Evolutionary conservation across 2,329 filamentous ascomycete species (phyloP), one percentile per base, ranked within the genome.

Genomic region (Monosporascus sp.): DNA sequence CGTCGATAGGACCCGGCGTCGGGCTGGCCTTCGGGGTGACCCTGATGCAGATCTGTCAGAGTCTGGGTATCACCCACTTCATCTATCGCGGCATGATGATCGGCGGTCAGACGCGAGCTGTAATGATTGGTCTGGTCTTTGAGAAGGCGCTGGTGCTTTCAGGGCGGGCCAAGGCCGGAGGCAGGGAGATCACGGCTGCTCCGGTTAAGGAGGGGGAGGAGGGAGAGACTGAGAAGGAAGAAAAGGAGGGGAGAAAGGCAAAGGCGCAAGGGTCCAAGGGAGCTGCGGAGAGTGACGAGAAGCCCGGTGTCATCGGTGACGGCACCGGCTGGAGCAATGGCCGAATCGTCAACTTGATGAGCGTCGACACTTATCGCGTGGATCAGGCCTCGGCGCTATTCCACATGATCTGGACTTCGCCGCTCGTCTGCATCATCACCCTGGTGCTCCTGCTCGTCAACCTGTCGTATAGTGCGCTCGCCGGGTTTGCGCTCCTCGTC

Each of bases 71-170:
- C 2, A 95, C 92, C 65, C 93, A 97, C 65, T 97, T 96, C 72
- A 87, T 97, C 65, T 97, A 93, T 65, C 84, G 86, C 22, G 91
- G 93, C 22, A 95, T 96, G 88, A 86, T 95, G 73, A 84, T 95
- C 40, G 94, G 93, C 58, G 94, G 91, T 0, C 87, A 97, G 72
- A 75, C 83, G 7, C 82, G 93, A 67, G 91, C 86, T 1, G 87
- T 90, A 0, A 74, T 97, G 44, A 96, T 97, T 60, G 84, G 88
- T 22, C 74, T 91, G 54, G 91, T 97, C 54, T 97, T 96, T 65
- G 89, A 94, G 68, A 97, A 97, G 70, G 85, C 91, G 3, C 91
- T 97, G 86, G 86, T 85, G 49, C 81, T 97, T 17, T 97, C 92
- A 0, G 90, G 87, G 11, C 81, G 92, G 49, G 94, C 94, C 22